Base-by-base conservation (phyloP, 768 basidiomycete species). In the Flagelloscypha sp. region DNA sequence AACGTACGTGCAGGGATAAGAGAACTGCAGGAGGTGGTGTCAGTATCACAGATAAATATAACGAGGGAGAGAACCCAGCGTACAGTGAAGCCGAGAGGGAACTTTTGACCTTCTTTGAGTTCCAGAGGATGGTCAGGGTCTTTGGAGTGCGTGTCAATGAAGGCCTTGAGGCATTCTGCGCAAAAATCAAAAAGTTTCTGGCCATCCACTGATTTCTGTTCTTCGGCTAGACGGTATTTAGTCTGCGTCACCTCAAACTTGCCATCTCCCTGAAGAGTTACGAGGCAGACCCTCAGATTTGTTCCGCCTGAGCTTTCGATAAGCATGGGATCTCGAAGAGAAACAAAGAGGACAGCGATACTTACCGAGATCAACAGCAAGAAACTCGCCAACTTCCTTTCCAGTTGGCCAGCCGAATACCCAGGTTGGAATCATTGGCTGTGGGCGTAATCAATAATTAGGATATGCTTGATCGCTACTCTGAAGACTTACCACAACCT, bases 171-270 rank as follows among this genome's bases (percentile, higher is more conserved):
- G 54, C 85, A 95, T 54, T 94, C 83, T 0, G 89, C 95, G 54
- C 94, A 98, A 52, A 99, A 99, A 61, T 99, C 95, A 47, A 99
- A 97, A 34, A 99, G 63, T 41, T 81, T 82, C 54, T 89, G 82
- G 5, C 93, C 95, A n/a, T 97, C 90, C 6, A 86, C 88, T 40
- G 95, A 90, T 59, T 99, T 99, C 58, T 98, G 95, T 51, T 97
- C 95, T 53, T 99, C 95, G 1, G 87, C 79, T 29, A 99, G 74
- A 33, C 93, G 84, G 60, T 97, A 98, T 59, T 99, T 99, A 23
- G 92, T 84, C 55, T 98, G 94, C 0, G 92, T 90, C 47, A 99
- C 84, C 61, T 97, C 92, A 56, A 98, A 99, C 65, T 94, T 93
- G 40, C 95, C 94, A 7, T 79, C 73, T 17, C 95, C 95, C 47